Evolutionary conservation across 192 early-diverging fungal genomes (phyloP).

Genomic region (Coemansia sp.): DNA sequence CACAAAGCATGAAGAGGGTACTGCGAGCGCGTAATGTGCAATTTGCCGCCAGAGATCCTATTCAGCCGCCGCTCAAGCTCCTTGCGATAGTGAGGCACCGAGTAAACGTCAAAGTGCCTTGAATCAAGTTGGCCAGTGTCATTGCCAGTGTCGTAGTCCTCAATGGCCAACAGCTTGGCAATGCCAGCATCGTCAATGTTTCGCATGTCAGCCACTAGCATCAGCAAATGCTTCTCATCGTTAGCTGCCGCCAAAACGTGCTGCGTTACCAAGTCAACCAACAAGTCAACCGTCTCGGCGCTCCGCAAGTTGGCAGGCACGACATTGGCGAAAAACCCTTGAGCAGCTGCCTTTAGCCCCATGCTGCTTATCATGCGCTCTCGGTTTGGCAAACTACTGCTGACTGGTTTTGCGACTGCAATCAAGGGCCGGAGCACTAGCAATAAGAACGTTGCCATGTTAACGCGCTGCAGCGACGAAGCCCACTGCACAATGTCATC

Average conservation of each 20-base stretch:
- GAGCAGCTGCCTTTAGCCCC: conserved; percentile 22
- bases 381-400: conserved; percentile 28
- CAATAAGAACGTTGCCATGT: conserved; percentile 40
- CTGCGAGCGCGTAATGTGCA: conserved; percentile 26
- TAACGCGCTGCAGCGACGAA: conserved; percentile 25
- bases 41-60: conserved; percentile 37
- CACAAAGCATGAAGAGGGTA: conserved; percentile 15
- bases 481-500: conserved; percentile 31
- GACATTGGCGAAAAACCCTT: conserved; percentile 29
- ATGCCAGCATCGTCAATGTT: conserved; percentile 12
- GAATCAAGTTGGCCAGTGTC: background rate
- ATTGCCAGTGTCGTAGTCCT: background rate
- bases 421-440: conserved; percentile 32
- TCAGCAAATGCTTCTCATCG: conserved; percentile 36
- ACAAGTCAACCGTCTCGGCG: conserved; percentile 16
- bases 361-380: conserved; percentile 25
- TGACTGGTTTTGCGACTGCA: conserved; percentile 12
- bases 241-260: conserved; percentile 36
- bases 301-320: conserved; percentile 28
- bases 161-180: conserved; percentile 15
- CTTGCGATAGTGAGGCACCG: conserved; percentile 18
- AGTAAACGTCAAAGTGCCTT: background rate
- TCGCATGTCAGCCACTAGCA: conserved; percentile 24
- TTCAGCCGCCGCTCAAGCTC: conserved; percentile 31
- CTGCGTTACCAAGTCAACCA: conserved; percentile 50